phyloP scores from a whole-genome alignment of 148 eudicot genomes.

The Vaccinium macrocarpon region DNA sequence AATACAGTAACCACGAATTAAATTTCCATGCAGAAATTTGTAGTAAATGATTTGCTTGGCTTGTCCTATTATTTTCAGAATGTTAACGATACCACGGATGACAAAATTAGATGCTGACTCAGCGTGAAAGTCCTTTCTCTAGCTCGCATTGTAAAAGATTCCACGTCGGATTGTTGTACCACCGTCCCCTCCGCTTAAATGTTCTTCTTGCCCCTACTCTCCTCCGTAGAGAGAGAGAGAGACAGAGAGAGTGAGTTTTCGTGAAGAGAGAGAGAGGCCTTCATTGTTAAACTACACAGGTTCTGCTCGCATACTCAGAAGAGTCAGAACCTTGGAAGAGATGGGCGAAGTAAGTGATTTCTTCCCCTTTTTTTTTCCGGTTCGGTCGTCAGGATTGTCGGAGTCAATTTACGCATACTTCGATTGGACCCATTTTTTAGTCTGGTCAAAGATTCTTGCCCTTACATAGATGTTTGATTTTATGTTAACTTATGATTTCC shows the following conservation, averaged over 20 bases:
- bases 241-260: not conserved
- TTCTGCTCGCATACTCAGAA: not conserved
- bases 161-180: conserved; percentile 18
- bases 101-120: conserved; percentile 18
- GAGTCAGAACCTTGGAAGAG: not conserved
- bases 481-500: not conserved
- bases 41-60: conserved; percentile 5
- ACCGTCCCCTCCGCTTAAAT: conserved; percentile 17
- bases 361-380: not conserved
- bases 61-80: conserved; percentile 6
- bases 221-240: not conserved
- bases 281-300: not conserved
- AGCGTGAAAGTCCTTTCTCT: conserved; percentile 8
- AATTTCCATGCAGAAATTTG: too few relatives aligned
- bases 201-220: not conserved
- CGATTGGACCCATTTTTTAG: too few relatives aligned
- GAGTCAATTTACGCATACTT: too few relatives aligned
- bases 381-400: too few relatives aligned
- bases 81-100: not conserved
- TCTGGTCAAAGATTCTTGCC: too few relatives aligned
- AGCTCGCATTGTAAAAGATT: conserved; percentile 18
- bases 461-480: not conserved
- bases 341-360: conserved; percentile 30
- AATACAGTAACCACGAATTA: too few relatives aligned
- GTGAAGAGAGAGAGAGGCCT: not conserved